Percentiles rank a stretch among this genome's conserved stretches.
Evolutionary conservation across 257 asterid species (phyloP).

Genomic region (Penstemon barbatus): DNA sequence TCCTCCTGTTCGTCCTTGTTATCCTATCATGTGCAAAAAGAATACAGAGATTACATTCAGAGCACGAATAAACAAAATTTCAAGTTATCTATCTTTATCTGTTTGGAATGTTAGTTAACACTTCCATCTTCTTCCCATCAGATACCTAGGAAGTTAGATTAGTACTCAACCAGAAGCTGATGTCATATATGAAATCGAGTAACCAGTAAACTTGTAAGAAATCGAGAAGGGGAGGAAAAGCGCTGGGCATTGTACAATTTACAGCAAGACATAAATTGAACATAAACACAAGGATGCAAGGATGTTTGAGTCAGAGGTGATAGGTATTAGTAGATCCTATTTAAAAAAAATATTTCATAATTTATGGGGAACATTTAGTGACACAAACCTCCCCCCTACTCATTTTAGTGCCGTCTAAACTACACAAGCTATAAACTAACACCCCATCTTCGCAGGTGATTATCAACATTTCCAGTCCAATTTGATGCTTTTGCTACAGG

Average conservation of each 20-base stretch:
- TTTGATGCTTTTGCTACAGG: neutral
- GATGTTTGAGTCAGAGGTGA: neutral
- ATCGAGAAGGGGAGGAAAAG: neutral
- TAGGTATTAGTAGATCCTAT: neutral
- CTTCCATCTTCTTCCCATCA: conserved; percentile 27
- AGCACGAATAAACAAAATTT: conserved; percentile 14
- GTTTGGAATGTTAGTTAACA: neutral
- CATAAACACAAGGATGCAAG: neutral
- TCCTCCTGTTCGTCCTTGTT: conserved; percentile 38
- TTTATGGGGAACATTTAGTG: neutral
- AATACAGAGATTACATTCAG: neutral
- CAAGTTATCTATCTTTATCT: conserved; percentile 23
- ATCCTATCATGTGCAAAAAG: conserved; percentile 36
- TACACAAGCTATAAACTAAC: neutral
- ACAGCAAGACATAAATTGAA: neutral
- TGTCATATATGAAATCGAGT: neutral
- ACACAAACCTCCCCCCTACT: neutral
- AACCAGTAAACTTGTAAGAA: neutral
- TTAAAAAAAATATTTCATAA: neutral
- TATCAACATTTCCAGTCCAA: neutral
- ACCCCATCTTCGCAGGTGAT: neutral
- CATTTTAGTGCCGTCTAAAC: conserved; percentile 1
- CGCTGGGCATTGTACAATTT: neutral
- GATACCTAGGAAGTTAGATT: conserved; percentile 25
- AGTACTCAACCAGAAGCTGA: conserved; percentile 14